Evolutionary conservation across 768 basidiomycete species (phyloP).

Genomic region (Ramaria sp.): DNA sequence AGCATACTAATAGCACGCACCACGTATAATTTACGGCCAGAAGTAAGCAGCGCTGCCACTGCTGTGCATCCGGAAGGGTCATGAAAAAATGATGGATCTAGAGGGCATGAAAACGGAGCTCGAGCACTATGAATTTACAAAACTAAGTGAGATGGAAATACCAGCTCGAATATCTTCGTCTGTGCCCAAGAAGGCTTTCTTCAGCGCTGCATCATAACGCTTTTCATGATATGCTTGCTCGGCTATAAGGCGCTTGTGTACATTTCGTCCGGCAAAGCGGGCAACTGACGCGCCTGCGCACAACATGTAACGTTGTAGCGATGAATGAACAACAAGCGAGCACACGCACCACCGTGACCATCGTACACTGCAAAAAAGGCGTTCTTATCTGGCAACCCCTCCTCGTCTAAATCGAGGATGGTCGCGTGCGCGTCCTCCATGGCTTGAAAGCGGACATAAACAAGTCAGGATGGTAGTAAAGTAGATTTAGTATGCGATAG

Average conservation of each 20-base stretch:
- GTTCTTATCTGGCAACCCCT: conserved; percentile 27
- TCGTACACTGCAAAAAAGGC: conserved; percentile 97
- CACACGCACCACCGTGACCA: conserved; percentile 82
- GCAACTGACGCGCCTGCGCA: conserved; percentile 70
- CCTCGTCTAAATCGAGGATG: conserved; percentile 56
- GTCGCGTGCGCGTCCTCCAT: conserved; percentile 96
- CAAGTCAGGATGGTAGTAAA: conserved; percentile 2
- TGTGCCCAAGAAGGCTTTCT: conserved; percentile 82
- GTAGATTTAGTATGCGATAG: neutral
- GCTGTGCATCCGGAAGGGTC: conserved; percentile 98
- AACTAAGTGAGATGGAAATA: conserved; percentile 20
- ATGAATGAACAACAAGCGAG: conserved; percentile 3
- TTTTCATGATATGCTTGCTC: conserved; percentile 63
- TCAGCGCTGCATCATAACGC: conserved; percentile 69
- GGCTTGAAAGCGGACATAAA: conserved; percentile 33
- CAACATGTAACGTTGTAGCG: conserved; percentile 8
- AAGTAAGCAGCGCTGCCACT: conserved; percentile 75
- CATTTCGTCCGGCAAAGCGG: conserved; percentile 72
- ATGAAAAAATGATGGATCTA: conserved; percentile 77
- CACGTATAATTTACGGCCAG: conserved; percentile 68
- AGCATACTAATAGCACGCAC: conserved; percentile 33
- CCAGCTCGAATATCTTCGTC: conserved; percentile 89
- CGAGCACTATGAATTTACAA: neutral
- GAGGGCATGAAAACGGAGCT: conserved; percentile 5
- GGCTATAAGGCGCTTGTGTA: conserved; percentile 65